Evolutionary conservation across 495 filamentous ascomycete species (phyloP), one percentile per base, ranked within the genome.

Genomic region (Aspergillus hancockii): DNA sequence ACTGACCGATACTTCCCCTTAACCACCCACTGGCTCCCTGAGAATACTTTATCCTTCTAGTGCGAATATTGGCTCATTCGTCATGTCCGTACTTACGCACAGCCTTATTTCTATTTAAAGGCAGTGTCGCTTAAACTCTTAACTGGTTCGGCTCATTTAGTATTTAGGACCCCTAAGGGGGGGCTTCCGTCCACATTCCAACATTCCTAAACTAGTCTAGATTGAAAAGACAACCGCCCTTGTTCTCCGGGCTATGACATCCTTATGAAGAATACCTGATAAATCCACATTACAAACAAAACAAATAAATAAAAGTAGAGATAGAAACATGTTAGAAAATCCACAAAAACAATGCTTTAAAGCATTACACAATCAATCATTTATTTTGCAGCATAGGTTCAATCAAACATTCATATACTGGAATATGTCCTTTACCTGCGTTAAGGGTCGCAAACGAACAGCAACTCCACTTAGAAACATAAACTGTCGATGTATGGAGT

Each of bases 381-480:
- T 52, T 10, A 52, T 32, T 19, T 7, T 21, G n/a, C 34, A 2
- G 19, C 18, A 28, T 41, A n/a, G 10, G 1, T 47, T 21, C 18
- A 22, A 22, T 23, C 13, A 47, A 47, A 47, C 3, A 21, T 23
- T 47, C 43, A 18, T 8, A 8, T 47, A 45, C 41, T 45, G 41
- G 43, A 2, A 6, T 41, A 18, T 16, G 4, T 16, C 19, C 21
- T 45, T 21, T 6, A 21, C 19, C 8, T 47, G 18, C 43, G 43
- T 47, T 19, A 47, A 47, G 43, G 43, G 43, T 47, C 19, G 19
- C 10, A 23, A 47, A 9, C 21, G 4, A 19, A 47, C 43, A 47
- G 43, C 10, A 47, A 47, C 43, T 47, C 43, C 43, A 47, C 43
- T 47, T 47, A 14, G 19, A 1, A 22, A 47, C 43, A 47, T 47